Conservation (phyloP, 148 eudicot genomes). For the Nyssa sinensis region DNA sequence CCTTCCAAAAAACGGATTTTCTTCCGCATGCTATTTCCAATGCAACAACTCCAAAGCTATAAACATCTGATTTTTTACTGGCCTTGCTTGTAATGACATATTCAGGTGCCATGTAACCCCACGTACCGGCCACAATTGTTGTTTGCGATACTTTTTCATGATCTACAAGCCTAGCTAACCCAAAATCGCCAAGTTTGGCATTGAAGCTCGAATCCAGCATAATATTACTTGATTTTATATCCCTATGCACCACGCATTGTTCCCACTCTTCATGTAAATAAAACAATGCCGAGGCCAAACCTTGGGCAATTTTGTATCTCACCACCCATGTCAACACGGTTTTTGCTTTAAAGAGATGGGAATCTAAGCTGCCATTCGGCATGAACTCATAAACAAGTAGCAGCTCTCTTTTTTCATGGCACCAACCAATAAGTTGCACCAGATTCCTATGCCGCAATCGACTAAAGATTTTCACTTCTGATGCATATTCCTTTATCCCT, state of each 20-base stretch:
- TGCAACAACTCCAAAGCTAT: constrained; percentile 27
- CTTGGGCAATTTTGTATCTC: constrained; percentile 23
- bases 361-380: constrained; percentile 23
- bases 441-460: constrained; percentile 22
- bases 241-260: constrained; percentile 31
- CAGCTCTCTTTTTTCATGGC: constrained; percentile 33
- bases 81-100: constrained; percentile 19
- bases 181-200: constrained; percentile 38
- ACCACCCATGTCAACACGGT: constrained; percentile 16
- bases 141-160: constrained; percentile 25
- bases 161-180: constrained; percentile 34
- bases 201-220: constrained; percentile 32
- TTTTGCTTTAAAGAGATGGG: constrained; percentile 17
- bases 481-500: constrained; percentile 29
- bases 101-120: constrained; percentile 36
- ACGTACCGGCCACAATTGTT: constrained; percentile 23
- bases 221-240: constrained; percentile 32
- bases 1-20: constrained; percentile 13
- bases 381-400: constrained; percentile 27
- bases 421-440: constrained; percentile 36
- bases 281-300: constrained; percentile 25
- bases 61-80: constrained; percentile 28
- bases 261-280: constrained; percentile 34
- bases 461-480: constrained; percentile 30
- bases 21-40: constrained; percentile 33